These are phyloP conservation scores for Chrysopogon serrulatus DNA, from an alignment of 176 grass and related monocot genomes.

Conservation along the genomic window DNA sequence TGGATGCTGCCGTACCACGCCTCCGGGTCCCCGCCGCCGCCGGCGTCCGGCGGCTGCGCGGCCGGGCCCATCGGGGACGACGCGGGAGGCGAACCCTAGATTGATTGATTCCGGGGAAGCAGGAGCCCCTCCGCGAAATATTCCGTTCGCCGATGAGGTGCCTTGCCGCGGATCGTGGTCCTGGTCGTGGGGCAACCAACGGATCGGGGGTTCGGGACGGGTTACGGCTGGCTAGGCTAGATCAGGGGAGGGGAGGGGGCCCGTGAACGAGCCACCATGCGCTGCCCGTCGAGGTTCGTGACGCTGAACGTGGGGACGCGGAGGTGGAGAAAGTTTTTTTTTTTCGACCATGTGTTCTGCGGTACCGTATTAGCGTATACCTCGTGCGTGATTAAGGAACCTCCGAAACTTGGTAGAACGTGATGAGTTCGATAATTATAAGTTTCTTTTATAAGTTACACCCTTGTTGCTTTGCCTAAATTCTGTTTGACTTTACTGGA, in stretches of 20 bases:
- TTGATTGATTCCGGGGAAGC: constrained; percentile 7
- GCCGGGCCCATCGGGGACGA: constrained; percentile 6
- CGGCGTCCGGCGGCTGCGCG: constrained; percentile 38
- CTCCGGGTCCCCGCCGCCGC: constrained; percentile 49
- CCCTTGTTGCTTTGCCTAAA: too few relatives aligned
- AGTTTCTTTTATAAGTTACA: too few relatives aligned
- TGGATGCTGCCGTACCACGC: constrained; percentile 99
- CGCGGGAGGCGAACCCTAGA: constrained; percentile 37
- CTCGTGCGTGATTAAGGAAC: too few relatives aligned
- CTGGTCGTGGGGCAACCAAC: neutral
- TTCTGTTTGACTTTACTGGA: too few relatives aligned
- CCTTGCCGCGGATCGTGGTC: constrained; percentile 17
- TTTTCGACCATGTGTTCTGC: neutral
- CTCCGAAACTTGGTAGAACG: too few relatives aligned
- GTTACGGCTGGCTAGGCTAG: constrained; percentile 1
- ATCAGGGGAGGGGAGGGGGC: constrained; percentile 8
- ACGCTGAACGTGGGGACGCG: constrained; percentile 27
- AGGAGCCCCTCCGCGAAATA: neutral
- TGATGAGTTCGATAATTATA: too few relatives aligned
- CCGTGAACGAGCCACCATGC: neutral
- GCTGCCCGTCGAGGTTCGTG: neutral
- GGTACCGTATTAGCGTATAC: neutral
- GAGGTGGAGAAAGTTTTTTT: neutral
- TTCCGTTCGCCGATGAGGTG: constrained; percentile 24
- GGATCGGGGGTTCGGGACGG: neutral